These are phyloP conservation scores for Sclerotiophoma versabilis DNA, from an alignment of 2,329 filamentous ascomycete genomes.

Conservation along the genomic window DNA sequence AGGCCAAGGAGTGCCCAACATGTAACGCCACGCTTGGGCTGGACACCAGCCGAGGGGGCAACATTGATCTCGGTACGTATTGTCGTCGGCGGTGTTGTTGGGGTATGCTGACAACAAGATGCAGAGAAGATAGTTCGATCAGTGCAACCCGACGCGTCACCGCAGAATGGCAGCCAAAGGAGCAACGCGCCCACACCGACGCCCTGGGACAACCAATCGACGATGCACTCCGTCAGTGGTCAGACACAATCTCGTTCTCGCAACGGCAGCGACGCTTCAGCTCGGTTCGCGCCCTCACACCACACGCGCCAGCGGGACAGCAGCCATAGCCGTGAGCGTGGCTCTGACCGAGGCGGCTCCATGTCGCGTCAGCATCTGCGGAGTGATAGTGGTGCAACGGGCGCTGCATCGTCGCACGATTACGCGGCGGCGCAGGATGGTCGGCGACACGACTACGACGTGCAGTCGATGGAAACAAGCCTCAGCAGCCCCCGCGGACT, in stretches of 20 bases:
- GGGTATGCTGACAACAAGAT: constrained; percentile 9
- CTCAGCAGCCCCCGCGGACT: constrained; percentile 74
- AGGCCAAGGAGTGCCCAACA: constrained; percentile 91
- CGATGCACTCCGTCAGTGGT: constrained; percentile 54
- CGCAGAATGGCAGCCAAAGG: constrained; percentile 39
- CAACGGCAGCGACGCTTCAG: constrained; percentile 44
- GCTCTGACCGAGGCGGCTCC: constrained; percentile 49
- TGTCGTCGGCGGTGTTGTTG: not conserved
- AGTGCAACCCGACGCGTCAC: constrained; percentile 68
- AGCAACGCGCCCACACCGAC: constrained; percentile 65
- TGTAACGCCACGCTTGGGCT: constrained; percentile 91
- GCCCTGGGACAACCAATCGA: constrained; percentile 69
- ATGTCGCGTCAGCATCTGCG: constrained; percentile 65
- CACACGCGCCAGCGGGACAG: constrained; percentile 44
- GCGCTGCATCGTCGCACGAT: constrained; percentile 75
- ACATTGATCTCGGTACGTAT: constrained; percentile 82
- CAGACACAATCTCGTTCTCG: constrained; percentile 53
- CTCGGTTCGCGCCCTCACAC: constrained; percentile 38
- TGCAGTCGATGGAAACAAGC: constrained; percentile 93
- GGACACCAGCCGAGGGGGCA: constrained; percentile 90
- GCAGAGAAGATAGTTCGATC: constrained; percentile 94
- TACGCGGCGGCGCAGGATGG: constrained; percentile 79
- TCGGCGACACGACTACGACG: constrained; percentile 90
- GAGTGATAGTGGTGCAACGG: constrained; percentile 78
- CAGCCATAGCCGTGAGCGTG: constrained; percentile 49